These are phyloP conservation scores for Leptodontidium sp. DNA, from an alignment of 2,329 filamentous ascomycete species.

Conservation along the genomic window DNA sequence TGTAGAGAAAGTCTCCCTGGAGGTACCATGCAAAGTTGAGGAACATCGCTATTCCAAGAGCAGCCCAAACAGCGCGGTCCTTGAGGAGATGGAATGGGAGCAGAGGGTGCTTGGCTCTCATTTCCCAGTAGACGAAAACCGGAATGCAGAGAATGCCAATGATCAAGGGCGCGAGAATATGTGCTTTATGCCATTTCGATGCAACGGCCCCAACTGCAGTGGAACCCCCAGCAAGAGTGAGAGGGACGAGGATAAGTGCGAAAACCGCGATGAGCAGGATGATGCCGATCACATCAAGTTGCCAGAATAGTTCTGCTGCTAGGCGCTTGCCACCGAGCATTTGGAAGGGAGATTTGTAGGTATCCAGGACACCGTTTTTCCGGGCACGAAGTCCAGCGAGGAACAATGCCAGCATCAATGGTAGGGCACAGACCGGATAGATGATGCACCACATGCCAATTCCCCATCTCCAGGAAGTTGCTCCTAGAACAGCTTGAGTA, in stretches of 20 bases:
- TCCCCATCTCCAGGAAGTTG: constrained; percentile 19
- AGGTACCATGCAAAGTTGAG: constrained; percentile 21
- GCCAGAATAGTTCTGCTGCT: constrained; percentile 59
- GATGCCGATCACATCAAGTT: constrained; percentile 62
- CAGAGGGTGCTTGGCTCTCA: constrained; percentile 13
- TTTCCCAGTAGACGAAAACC: constrained; percentile 69
- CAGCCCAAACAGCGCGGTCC: constrained; percentile 16
- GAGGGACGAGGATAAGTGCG: constrained; percentile 56
- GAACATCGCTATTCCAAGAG: constrained; percentile 14
- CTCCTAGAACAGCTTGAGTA: constrained; percentile 6
- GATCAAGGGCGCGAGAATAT: constrained; percentile 68
- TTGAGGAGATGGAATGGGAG: constrained; percentile 12
- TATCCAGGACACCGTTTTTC: constrained; percentile 10
- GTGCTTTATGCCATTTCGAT: constrained; percentile 63
- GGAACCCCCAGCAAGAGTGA: constrained; percentile 54
- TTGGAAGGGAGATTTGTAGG: constrained; percentile 49
- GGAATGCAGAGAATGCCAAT: constrained; percentile 64
- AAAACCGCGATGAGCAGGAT: constrained; percentile 55
- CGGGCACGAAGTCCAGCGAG: constrained; percentile 10
- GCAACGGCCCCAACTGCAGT: constrained; percentile 54
- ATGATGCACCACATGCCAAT: constrained; percentile 22
- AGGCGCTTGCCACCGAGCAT: constrained; percentile 51
- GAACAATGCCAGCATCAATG: constrained; percentile 14
- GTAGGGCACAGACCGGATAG: constrained; percentile 15
- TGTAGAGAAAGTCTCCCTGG: constrained; percentile 14